Percentiles rank a stretch among this genome's conserved stretches.
phyloP scores from a whole-genome alignment of 2,329 filamentous ascomycete species.

The Talaromyces islandicus region DNA sequence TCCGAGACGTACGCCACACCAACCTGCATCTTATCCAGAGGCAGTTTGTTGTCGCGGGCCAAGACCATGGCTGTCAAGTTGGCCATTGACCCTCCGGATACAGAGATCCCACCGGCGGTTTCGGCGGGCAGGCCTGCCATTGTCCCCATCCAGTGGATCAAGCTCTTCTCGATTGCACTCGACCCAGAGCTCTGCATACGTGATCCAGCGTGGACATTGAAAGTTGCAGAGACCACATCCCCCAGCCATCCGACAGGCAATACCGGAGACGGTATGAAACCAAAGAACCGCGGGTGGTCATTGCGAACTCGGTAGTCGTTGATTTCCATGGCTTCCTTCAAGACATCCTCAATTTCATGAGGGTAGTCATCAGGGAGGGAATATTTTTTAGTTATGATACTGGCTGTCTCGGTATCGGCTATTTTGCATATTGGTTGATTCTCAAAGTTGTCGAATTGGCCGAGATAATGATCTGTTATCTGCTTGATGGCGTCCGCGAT shows the following conservation, averaged over 20 bases:
- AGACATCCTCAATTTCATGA: neutral
- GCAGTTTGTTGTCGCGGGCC: constrained; percentile 15
- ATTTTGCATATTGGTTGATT: neutral
- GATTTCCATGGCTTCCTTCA: neutral
- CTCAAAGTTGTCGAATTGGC: neutral
- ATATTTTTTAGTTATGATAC: neutral
- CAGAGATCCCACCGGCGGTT: constrained; percentile 14
- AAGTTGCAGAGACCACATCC: constrained; percentile 1
- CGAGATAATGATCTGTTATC: neutral
- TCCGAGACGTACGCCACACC: constrained; percentile 15
- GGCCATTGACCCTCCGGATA: constrained; percentile 18
- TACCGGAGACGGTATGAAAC: constrained; percentile 8
- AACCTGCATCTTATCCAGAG: neutral
- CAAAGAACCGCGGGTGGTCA: constrained; percentile 11
- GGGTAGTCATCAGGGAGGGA: neutral
- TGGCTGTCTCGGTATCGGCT: neutral
- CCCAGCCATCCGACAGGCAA: constrained; percentile 9
- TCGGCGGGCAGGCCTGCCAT: constrained; percentile 10
- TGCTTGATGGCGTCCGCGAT: neutral
- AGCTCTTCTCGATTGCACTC: constrained; percentile 9
- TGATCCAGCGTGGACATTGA: constrained; percentile 2
- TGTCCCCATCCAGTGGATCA: constrained; percentile 14
- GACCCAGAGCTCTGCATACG: constrained; percentile 8
- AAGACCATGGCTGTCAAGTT: constrained; percentile 16
- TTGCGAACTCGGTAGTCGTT: constrained; percentile 9